These are phyloP conservation scores for Hibiscus mutabilis DNA, from an alignment of 345 rosid species.

Conservation along the genomic window DNA sequence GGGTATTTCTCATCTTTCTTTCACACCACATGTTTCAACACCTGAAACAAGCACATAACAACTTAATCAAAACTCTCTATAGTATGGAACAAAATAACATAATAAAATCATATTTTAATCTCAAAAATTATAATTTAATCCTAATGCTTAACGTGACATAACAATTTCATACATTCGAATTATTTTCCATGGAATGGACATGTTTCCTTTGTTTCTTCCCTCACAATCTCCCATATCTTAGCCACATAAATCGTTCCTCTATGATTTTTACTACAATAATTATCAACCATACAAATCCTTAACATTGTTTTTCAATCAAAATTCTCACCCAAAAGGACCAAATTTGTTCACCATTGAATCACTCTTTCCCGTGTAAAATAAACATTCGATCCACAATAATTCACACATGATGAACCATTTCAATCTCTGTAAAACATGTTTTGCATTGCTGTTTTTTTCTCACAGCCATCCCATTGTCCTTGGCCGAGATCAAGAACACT, in stretches of 20 bases:
- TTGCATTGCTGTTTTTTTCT: constrained; percentile 7
- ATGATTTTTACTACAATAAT: constrained; percentile 12
- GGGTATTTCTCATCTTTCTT: too few relatives aligned
- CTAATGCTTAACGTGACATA: too few relatives aligned
- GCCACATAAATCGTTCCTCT: constrained; percentile 24
- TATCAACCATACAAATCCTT: constrained; percentile 15
- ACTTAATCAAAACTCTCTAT: too few relatives aligned
- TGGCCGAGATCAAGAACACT: constrained; percentile 37
- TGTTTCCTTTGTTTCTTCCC: constrained; percentile 10
- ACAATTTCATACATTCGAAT: background rate
- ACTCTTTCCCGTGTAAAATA: background rate
- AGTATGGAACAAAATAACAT: too few relatives aligned
- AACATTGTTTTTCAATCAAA: constrained; percentile 5
- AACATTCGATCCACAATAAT: background rate
- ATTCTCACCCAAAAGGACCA: background rate
- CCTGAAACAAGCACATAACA: too few relatives aligned
- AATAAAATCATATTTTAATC: too few relatives aligned
- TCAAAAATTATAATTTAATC: too few relatives aligned
- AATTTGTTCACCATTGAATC: background rate
- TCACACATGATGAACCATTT: constrained; percentile 5
- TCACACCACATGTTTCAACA: too few relatives aligned
- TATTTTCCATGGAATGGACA: constrained; percentile 9
- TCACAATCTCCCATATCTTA: constrained; percentile 19
- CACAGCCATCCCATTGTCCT: constrained; percentile 24
- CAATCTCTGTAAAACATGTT: background rate